Evolutionary conservation across 208 protist species (phyloP), one percentile per base, ranked within the genome.

Genomic region (Wallacemonas sp.): DNA sequence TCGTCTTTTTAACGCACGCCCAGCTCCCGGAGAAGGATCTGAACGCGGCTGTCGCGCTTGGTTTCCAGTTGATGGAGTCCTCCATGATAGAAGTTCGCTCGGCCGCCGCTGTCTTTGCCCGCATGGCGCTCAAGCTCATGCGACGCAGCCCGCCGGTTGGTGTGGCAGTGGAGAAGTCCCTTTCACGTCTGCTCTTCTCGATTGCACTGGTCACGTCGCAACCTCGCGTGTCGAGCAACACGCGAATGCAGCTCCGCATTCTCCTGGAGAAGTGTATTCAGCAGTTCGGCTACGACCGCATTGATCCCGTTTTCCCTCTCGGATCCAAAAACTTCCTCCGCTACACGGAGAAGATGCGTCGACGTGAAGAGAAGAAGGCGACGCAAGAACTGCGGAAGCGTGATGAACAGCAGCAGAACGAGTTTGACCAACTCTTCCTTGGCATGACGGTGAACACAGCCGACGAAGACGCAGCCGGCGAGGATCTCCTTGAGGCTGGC

Each of bases 311-410:
- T 22, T 95, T 95, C 62, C 90, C 90, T 1, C 45, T 93, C 19
- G 90, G 90, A 26, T 93, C 86, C 54, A 91, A 90, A 63, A 91
- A 91, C 41, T 95, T 95, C 59, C 76, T 95, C 17, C 81, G 81
- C 41, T 95, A 95, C 75, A 90, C 83, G 19, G 68, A 91, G 39
- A 89, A 84, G 54, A 95, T 95, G 90, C 73, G 90, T 74, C 80
- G 68, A 42, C 81, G 86, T 2, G 84, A 93, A 54, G 76, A 93
- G 77, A 88, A 89, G 69, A 93, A 93, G 74, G 77, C 74, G 6
- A 84, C 86, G 54, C 62, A 65, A 6, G 84, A 87, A 44, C 64
- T 90, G 26, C 78, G 80, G 60, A 79, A 80, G 66, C 88, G 81
- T 30, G 56, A 67, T 2, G 71, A 79, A 44, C 66, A 72, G 49